Conservation (phyloP, 176 grass and related monocot genomes). For the Zea luxurians region DNA sequence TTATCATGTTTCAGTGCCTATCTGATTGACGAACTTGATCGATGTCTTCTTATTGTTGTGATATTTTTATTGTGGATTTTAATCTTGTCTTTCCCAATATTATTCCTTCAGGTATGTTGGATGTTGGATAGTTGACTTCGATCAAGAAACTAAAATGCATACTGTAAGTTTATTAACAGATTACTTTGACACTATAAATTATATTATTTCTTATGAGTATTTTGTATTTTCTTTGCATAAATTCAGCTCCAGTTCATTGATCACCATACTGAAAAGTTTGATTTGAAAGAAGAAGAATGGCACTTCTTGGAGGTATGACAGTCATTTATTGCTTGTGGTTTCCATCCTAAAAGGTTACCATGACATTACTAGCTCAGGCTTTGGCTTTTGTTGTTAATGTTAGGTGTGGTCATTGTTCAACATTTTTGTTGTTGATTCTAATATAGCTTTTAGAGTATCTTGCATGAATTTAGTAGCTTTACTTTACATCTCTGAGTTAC, state of each 20-base stretch:
- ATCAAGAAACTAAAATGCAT: constrained; percentile 54
- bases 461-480: constrained; percentile 18
- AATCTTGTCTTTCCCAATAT: not conserved
- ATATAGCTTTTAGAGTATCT: constrained; percentile 8
- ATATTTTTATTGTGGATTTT: not conserved
- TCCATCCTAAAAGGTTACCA: constrained; percentile 6
- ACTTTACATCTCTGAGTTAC: not conserved
- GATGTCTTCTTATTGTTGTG: constrained; percentile 12
- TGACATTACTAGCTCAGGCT: constrained; percentile 4
- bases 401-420: not conserved
- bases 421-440: not conserved
- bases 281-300: constrained; percentile 80
- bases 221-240: constrained; percentile 45
- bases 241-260: constrained; percentile 73
- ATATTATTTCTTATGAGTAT: constrained; percentile 36
- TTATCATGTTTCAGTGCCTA: not conserved
- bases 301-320: constrained; percentile 62
- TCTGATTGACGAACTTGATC: not conserved
- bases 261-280: constrained; percentile 53
- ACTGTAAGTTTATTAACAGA: constrained; percentile 53
- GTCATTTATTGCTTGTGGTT: constrained; percentile 22
- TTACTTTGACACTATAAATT: constrained; percentile 3
- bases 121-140: constrained; percentile 56
- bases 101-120: constrained; percentile 55
- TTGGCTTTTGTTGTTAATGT: constrained; percentile 17